phyloP scores from a whole-genome alignment of 164 flowering plant genomes.

The Kalanchoe fedtschenkoi region DNA sequence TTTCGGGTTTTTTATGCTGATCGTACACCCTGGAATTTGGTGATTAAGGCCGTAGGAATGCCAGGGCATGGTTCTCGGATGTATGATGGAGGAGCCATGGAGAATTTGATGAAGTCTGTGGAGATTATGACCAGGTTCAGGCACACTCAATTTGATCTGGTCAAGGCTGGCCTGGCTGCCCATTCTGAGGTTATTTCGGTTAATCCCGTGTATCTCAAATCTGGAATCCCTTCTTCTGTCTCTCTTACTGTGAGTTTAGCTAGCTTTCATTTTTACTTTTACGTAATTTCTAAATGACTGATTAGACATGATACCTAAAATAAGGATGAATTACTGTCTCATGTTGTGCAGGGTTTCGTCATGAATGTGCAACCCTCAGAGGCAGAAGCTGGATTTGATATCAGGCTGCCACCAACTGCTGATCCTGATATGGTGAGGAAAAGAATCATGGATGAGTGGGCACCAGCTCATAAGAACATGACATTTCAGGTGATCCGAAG shows the following conservation, averaged over 20 bases:
- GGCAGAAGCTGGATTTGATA: conserved; percentile 88
- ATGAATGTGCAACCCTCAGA: conserved; percentile 99
- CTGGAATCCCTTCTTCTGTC: conserved; percentile 60
- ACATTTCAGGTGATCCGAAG: conserved; percentile 40
- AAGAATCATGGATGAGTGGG: conserved; percentile 83
- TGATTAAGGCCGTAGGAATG: conserved; percentile 49
- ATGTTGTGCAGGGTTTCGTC: conserved; percentile 72
- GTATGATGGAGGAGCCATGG: conserved; percentile 78
- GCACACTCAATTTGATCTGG: conserved; percentile 62
- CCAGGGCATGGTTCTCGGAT: conserved; percentile 87
- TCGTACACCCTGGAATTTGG: conserved; percentile 54
- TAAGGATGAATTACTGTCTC: too few species aligned
- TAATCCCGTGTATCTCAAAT: conserved; percentile 71
- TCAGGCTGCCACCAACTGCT: conserved; percentile 69
- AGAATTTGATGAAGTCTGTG: conserved; percentile 84
- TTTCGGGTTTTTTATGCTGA: conserved; percentile 84
- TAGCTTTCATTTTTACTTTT: conserved; percentile 2
- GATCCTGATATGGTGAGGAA: conserved; percentile 59
- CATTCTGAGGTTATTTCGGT: conserved; percentile 77
- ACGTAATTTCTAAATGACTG: background rate
- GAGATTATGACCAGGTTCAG: conserved; percentile 57
- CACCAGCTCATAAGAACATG: conserved; percentile 75
- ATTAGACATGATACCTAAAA: background rate
- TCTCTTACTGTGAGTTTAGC: conserved; percentile 39
- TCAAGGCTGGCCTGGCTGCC: conserved; percentile 61